Percentiles rank a stretch among this genome's conserved stretches.
Conservation (phyloP, 768 basidiomycete genomes). For the Pleurotus cornucopiae region DNA sequence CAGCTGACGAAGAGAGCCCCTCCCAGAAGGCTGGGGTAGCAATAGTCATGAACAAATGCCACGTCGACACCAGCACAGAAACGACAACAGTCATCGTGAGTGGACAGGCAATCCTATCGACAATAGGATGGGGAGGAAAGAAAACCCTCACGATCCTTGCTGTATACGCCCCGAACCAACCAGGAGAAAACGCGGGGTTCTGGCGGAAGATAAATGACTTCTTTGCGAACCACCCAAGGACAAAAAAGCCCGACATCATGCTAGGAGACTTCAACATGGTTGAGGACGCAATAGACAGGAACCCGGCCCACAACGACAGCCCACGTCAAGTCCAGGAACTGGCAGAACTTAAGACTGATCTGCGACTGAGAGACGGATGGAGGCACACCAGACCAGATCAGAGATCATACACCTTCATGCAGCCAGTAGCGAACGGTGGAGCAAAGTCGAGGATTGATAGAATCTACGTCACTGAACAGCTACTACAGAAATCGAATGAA, state of each 20-base stretch:
- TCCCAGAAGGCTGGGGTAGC: slow-evolving; percentile 26
- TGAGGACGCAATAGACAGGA: slow-evolving; percentile 30
- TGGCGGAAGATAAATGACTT: slow-evolving; percentile 18
- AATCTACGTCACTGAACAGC: slow-evolving; percentile 22
- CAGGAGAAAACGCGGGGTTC: slow-evolving; percentile 21
- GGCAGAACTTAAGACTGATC: slow-evolving; percentile 12
- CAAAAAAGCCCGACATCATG: slow-evolving; percentile 25
- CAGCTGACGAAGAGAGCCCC: slow-evolving; percentile 10
- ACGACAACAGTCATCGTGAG: slow-evolving; percentile 15
- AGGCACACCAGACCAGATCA: slow-evolving; percentile 16
- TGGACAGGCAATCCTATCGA: slow-evolving; percentile 20
- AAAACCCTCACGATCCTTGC: slow-evolving; percentile 21
- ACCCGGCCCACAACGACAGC: slow-evolving; percentile 22
- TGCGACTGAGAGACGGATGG: slow-evolving; percentile 29
- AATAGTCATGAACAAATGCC: slow-evolving; percentile 27
- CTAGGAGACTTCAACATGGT: slow-evolving; percentile 40
- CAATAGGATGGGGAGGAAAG: slow-evolving; percentile 15
- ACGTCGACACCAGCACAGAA: slow-evolving; percentile 14
- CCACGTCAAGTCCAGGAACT: slow-evolving; percentile 12
- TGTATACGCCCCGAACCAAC: slow-evolving; percentile 31
- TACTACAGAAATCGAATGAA: slow-evolving; percentile 12
- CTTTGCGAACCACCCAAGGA: slow-evolving; percentile 5
- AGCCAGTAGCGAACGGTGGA: slow-evolving; percentile 12
- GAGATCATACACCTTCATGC: slow-evolving; percentile 23
- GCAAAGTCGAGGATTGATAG: slow-evolving; percentile 27